These are phyloP conservation scores for Penstemon eatonii DNA, from an alignment of 257 asterid genomes.

Conservation along the genomic window DNA sequence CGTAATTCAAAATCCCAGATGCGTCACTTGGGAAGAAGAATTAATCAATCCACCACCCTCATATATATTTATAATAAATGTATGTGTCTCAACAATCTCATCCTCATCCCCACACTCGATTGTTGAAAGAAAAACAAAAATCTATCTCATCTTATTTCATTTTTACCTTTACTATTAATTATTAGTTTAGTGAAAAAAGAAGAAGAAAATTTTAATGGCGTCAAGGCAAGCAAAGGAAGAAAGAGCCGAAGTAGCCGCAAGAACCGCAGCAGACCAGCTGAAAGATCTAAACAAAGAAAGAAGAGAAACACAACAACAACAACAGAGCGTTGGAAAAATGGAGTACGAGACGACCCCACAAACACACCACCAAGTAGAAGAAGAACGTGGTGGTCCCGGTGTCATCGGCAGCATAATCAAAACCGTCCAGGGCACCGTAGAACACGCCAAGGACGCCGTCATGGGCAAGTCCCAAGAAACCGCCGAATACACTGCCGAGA, in stretches of 20 bases:
- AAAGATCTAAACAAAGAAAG: constrained; percentile 45
- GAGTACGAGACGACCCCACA: too few relatives aligned
- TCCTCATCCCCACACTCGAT: too few relatives aligned
- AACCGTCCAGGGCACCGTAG: constrained; percentile 41
- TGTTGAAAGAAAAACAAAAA: too few relatives aligned
- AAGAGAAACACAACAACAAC: not conserved
- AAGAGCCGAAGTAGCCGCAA: constrained; percentile 55
- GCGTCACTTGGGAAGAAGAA: not conserved
- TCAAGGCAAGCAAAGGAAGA: constrained; percentile 49
- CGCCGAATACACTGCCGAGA: constrained; percentile 15
- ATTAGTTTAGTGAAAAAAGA: too few relatives aligned
- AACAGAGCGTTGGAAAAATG: not conserved
- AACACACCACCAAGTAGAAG: too few relatives aligned
- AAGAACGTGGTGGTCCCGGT: constrained; percentile 31
- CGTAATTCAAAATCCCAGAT: not conserved
- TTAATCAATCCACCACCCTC: not conserved
- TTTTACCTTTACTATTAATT: too few relatives aligned
- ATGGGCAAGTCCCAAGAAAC: constrained; percentile 54
- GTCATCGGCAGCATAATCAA: constrained; percentile 40
- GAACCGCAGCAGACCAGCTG: constrained; percentile 60
- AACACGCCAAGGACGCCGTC: constrained; percentile 52
- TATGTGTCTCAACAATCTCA: too few relatives aligned
- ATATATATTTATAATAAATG: not conserved
- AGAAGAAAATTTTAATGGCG: constrained; percentile 35
- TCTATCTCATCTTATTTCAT: too few relatives aligned